Conservation (phyloP, 257 asterid genomes). For the Dorcoceras hygrometricum region DNA sequence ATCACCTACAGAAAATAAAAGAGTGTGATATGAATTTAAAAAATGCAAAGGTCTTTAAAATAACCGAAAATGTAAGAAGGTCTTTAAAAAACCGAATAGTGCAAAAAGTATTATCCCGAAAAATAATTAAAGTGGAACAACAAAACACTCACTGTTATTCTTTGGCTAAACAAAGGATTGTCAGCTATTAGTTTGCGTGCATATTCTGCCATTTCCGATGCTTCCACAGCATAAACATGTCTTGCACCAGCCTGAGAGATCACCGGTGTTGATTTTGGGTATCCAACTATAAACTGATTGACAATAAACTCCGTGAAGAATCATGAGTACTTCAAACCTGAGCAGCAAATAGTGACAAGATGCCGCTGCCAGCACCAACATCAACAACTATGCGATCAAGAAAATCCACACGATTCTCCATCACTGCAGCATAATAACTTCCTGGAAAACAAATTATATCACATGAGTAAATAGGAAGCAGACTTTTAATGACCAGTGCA, state of each 20-base stretch:
- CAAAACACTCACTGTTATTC: conserved; percentile 65
- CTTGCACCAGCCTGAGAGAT: conserved; percentile 84
- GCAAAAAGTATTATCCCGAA: conserved; percentile 8
- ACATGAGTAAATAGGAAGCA: conserved; percentile 16
- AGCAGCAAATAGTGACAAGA: conserved; percentile 95
- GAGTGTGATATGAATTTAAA: conserved; percentile 9
- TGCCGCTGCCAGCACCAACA: conserved; percentile 99
- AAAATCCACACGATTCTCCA: conserved; percentile 91
- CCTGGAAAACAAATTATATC: conserved; percentile 51
- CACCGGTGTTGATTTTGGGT: conserved; percentile 3
- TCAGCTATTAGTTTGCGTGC: conserved; percentile 87
- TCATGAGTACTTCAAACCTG: conserved; percentile 53
- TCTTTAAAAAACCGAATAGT: background rate
- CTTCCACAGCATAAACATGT: conserved; percentile 98
- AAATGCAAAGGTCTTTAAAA: background rate
- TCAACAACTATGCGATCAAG: conserved; percentile 83
- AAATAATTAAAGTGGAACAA: conserved; percentile 18
- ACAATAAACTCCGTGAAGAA: conserved; percentile 17
- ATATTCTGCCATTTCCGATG: conserved; percentile 98
- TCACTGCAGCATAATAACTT: conserved; percentile 92
- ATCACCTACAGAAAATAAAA: conserved; percentile 56
- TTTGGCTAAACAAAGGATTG: conserved; percentile 67
- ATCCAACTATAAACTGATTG: conserved; percentile 21
- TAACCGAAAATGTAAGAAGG: conserved; percentile 1
- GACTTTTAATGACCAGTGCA: conserved; percentile 10